phyloP scores from a whole-genome alignment of 225 moss, liverwort and hornwort species.

The Sphagnum contortum region DNA sequence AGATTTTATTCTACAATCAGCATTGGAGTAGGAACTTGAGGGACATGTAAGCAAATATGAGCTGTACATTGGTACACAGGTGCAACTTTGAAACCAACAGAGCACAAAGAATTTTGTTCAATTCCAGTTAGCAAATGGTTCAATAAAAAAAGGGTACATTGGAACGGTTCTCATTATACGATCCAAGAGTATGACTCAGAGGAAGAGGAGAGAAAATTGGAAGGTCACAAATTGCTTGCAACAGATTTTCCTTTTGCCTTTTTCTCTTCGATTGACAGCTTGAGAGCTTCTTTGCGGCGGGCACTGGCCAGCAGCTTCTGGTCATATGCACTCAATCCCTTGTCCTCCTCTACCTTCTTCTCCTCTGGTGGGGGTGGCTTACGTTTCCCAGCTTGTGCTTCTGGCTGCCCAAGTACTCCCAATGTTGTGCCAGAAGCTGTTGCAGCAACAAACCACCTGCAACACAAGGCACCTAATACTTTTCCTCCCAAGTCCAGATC shows the following conservation, averaged over 20 bases:
- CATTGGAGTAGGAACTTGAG: too few relatives aligned
- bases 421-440: constrained; percentile 27
- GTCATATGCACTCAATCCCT: constrained; percentile 68
- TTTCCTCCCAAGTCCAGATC: too few relatives aligned
- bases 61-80: too few relatives aligned
- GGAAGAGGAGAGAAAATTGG: too few relatives aligned
- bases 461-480: not conserved
- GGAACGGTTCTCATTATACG: too few relatives aligned
- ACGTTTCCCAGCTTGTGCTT: constrained; percentile 62
- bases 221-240: not conserved
- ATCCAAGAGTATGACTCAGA: too few relatives aligned
- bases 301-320: constrained; percentile 68
- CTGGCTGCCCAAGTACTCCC: constrained; percentile 36
- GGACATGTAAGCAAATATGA: too few relatives aligned
- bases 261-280: constrained; percentile 32
- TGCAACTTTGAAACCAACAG: too few relatives aligned
- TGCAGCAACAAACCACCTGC: constrained; percentile 32
- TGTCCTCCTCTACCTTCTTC: constrained; percentile 47
- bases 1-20: too few relatives aligned
- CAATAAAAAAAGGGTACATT: too few relatives aligned
- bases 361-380: constrained; percentile 41
- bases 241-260: constrained; percentile 53
- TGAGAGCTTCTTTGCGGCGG: constrained; percentile 73
- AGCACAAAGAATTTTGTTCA: too few relatives aligned
- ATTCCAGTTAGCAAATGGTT: too few relatives aligned